A percentile compares a stretch with the other conserved stretches of the same genome.
Evolutionary conservation across 352 stramenopile species (phyloP).

Genomic region (Phytophthora pisi): DNA sequence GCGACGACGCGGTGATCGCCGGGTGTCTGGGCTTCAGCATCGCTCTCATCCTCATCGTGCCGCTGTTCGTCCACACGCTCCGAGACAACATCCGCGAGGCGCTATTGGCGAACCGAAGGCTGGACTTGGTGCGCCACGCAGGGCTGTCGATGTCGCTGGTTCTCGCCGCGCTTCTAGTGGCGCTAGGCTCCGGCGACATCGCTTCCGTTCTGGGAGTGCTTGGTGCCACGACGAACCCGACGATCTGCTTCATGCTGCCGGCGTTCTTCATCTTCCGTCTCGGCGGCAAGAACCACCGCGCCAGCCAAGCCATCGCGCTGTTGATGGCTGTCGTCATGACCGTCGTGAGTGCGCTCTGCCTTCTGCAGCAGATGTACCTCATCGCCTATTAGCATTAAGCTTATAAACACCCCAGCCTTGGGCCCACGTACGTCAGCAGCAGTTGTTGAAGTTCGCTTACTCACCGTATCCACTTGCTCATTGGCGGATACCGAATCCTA

Average conservation of each 20-base stretch:
- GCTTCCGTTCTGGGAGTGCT: slow-evolving; percentile 84
- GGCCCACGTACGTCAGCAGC: neutral
- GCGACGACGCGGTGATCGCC: slow-evolving; percentile 67
- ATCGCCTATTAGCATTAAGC: slow-evolving; percentile 12
- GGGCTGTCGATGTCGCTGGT: slow-evolving; percentile 67
- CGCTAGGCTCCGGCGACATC: slow-evolving; percentile 81
- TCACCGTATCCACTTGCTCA: slow-evolving; percentile 5
- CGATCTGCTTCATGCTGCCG: slow-evolving; percentile 90
- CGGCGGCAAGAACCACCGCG: slow-evolving; percentile 40
- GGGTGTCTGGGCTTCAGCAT: slow-evolving; percentile 83
- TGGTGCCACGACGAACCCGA: slow-evolving; percentile 84
- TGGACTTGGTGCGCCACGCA: slow-evolving; percentile 56
- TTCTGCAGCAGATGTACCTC: slow-evolving; percentile 55
- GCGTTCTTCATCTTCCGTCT: slow-evolving; percentile 77
- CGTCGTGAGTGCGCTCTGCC: slow-evolving; percentile 55
- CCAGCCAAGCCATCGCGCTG: slow-evolving; percentile 53
- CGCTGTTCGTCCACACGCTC: slow-evolving; percentile 87
- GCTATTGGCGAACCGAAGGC: slow-evolving; percentile 50
- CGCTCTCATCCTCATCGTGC: slow-evolving; percentile 82
- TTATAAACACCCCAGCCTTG: neutral
- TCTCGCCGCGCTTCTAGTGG: slow-evolving; percentile 51
- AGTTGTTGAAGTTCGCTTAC: neutral
- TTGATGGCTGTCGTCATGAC: slow-evolving; percentile 52
- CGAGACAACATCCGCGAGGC: slow-evolving; percentile 85
- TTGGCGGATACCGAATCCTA: slow-evolving; percentile 12